A percentile compares a stretch with the other conserved stretches of the same genome.
Evolutionary conservation across 75 land plant genomes (phyloP).

Genomic region (Picea sitchensis): DNA sequence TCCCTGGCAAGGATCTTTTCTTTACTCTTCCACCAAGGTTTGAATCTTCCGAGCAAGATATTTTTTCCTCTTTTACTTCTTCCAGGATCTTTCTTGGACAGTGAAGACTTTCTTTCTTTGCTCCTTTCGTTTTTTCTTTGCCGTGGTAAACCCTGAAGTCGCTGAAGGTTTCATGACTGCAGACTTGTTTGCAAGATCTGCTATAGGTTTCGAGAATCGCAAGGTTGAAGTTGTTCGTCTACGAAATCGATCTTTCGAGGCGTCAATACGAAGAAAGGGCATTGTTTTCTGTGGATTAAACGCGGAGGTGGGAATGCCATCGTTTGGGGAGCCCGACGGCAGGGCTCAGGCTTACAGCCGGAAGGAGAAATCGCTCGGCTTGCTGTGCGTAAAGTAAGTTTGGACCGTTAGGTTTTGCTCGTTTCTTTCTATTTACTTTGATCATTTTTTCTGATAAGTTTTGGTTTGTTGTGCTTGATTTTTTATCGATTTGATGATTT

Average conservation of each 20-base stretch:
- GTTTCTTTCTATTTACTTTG: background rate
- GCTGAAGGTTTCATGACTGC: background rate
- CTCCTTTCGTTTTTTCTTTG: no score
- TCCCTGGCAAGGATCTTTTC: background rate
- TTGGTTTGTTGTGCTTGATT: background rate
- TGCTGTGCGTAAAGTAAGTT: constrained; percentile 81
- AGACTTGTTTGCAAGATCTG: background rate
- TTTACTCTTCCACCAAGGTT: no score
- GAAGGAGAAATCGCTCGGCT: constrained; percentile 92
- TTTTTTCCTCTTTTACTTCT: no score
- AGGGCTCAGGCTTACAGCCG: constrained; percentile 56
- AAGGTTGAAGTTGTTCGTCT: background rate
- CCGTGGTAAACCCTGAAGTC: background rate
- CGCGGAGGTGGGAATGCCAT: background rate
- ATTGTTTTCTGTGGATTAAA: background rate
- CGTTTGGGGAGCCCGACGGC: constrained; percentile 14
- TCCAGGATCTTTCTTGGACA: no score
- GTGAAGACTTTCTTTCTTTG: no score
- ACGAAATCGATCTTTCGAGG: background rate
- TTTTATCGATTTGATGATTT: background rate
- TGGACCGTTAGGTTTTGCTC: background rate
- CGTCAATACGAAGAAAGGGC: background rate
- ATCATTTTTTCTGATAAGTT: background rate
- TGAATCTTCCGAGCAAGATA: no score
- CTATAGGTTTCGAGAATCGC: background rate